Evolutionary conservation across 176 grass and related monocot genomes (phyloP), one percentile per base, ranked within the genome.

Genomic region (Pontederia crassipes): DNA sequence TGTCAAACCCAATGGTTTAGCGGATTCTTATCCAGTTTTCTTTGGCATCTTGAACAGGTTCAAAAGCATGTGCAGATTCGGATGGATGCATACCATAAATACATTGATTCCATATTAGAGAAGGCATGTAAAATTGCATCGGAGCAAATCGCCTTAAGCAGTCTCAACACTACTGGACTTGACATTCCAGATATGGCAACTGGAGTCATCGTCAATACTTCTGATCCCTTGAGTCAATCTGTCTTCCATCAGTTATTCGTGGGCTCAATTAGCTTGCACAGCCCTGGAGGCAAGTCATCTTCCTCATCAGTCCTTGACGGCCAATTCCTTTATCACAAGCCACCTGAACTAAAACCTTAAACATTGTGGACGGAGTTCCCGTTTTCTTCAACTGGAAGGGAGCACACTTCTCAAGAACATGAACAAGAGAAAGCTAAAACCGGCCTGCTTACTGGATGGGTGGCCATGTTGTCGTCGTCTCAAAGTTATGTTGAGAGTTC

Each of bases 31-130:
- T 35, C 2, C 2, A 4, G 29, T 35, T 35, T 35, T 35, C 29
- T 35, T 35, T 35, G 29, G 29, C 29, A 35, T 4, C 29, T 4
- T 53, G 10, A 54, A 24, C 73, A 95, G 90, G 90, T 89, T 59
- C 90, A 95, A 75, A 95, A 95, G 65, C 90, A 89, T 67, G 86
- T 95, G 18, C 86, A 95, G 64, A 89, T 95, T 64, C 71, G 90
- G 83, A 95, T 89, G 79, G 86, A 95, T 60, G 90, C 90, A 8
- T 82, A 86, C 58, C 80, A 89, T 9, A 95, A 86, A 49, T 95
- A 95, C 74, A 86, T 95, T 15, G 80, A 95, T 52, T 78, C 86
- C 11, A 67, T 95, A 46, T 77, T 95, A 52, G 90, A 81, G 55
- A 95, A 81, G 40, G 90, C 90, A 54, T 95, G 81, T 67, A 95